Conservation (phyloP, 2,329 filamentous ascomycete species). For the Botrytis galanthina region DNA sequence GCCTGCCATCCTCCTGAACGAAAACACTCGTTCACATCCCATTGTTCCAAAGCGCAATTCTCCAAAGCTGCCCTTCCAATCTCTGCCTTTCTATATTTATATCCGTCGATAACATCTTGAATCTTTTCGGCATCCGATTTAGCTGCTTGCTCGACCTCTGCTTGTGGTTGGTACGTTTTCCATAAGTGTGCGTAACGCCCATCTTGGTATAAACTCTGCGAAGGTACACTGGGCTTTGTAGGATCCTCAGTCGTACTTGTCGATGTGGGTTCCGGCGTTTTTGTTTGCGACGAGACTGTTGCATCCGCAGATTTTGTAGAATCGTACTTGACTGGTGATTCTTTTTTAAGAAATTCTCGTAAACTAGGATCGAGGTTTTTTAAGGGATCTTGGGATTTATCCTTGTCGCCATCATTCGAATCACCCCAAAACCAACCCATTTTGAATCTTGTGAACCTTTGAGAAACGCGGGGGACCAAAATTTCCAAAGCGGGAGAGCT, state of each 20-base stretch:
- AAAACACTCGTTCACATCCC: conserved; percentile 81
- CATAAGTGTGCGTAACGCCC: conserved; percentile 83
- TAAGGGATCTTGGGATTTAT: conserved; percentile 49
- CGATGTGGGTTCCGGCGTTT: conserved; percentile 13
- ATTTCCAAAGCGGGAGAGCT: conserved; percentile 2
- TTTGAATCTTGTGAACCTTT: conserved; percentile 17
- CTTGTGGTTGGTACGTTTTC: conserved; percentile 81
- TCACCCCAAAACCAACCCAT: conserved; percentile 41
- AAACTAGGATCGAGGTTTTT: conserved; percentile 62
- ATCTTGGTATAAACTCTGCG: conserved; percentile 61
- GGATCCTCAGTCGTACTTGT: conserved; percentile 21
- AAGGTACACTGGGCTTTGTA: conserved; percentile 28
- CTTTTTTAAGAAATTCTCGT: conserved; percentile 63
- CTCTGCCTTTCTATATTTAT: conserved; percentile 75
- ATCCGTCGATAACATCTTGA: conserved; percentile 74
- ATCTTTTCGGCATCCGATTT: conserved; percentile 79
- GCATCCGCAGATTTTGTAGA: conserved; percentile 28
- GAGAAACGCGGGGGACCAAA: conserved; percentile 6
- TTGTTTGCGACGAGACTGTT: conserved; percentile 18
- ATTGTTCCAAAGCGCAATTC: conserved; percentile 87
- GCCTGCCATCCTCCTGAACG: conserved; percentile 65
- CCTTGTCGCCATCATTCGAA: conserved; percentile 27
- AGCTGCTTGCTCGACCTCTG: conserved; percentile 64
- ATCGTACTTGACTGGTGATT: conserved; percentile 55
- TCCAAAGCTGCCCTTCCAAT: conserved; percentile 83